Evolutionary conservation across 129 eudicot species (phyloP), one percentile per base, ranked within the genome.

Genomic region (Arctium minus): DNA sequence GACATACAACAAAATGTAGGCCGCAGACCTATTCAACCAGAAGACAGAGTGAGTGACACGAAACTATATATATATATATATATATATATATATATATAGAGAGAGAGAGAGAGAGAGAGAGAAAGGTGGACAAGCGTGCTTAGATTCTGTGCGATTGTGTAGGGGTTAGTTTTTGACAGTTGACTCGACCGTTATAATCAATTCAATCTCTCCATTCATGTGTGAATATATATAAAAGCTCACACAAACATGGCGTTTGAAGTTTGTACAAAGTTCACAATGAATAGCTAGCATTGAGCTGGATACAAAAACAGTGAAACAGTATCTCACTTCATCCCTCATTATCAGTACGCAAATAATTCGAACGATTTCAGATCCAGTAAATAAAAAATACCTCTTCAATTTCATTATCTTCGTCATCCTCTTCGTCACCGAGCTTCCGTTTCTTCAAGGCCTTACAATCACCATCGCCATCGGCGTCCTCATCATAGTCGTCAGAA

Each of bases 131-230:
- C 89, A 80, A 22, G 92, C 82, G 87, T 85, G 94, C 87, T 70
- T 84, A 93, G 91, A 87, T 89, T 94, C 92, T 94, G 94, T 77
- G 89, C 88, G 94, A 88, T 86, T 93, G 85, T 93, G 92, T 89
- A 93, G 91, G 94, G 81, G 81, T 92, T 86, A 80, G 90, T 89
- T 89, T 84, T 81, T 88, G 94, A 89, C 93, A 91, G 92, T 93
- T 91, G 96, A 91, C 91, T 88, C 84, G 83, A 85, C 94, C 85
- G 92, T 88, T 81, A 83, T 80, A 70, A 80, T 82, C 89, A 80
- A 76, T 83, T 80, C 85, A 80, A 35, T 74, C 62, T 79, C 80
- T 36, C 81, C 83, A 69, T 70, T 60, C 68, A 60, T n/a, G n/a
- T 60, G 29, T 5, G 68, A 60, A 60, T 60, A 68, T 29, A 62